These are phyloP conservation scores for Kandelia obovata DNA, from an alignment of 345 rosid species.

Conservation along the genomic window DNA sequence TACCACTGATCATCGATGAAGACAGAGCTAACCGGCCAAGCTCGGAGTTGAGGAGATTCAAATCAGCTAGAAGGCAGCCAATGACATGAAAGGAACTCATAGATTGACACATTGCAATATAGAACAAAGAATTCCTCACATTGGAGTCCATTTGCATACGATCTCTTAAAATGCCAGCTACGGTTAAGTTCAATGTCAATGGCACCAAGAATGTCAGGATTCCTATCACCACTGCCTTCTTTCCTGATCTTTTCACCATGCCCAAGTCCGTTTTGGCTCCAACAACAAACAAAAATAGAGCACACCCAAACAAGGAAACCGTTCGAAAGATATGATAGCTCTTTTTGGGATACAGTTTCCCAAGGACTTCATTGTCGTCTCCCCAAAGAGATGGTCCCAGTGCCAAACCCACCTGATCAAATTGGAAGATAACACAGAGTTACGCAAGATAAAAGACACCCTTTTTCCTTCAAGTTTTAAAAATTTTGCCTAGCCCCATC, in stretches of 20 bases:
- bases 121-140: neutral
- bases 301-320: slow-evolving; percentile 22
- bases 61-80: slow-evolving; percentile 14
- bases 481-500: too few species aligned
- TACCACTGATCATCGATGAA: slow-evolving; percentile 21
- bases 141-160: neutral
- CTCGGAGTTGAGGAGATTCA: slow-evolving; percentile 22
- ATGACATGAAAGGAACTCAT: slow-evolving; percentile 19
- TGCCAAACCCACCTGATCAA: slow-evolving; percentile 20
- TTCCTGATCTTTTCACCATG: slow-evolving; percentile 18
- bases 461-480: too few species aligned
- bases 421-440: neutral
- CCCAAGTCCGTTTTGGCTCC: slow-evolving; percentile 21
- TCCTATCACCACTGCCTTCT: slow-evolving; percentile 14
- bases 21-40: slow-evolving; percentile 18
- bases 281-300: slow-evolving; percentile 18
- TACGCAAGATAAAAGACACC: neutral
- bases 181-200: neutral
- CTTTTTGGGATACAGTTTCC: neutral
- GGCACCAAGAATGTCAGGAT: slow-evolving; percentile 9
- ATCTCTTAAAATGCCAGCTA: neutral
- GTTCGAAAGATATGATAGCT: slow-evolving; percentile 16
- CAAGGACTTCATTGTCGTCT: neutral
- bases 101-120: slow-evolving; percentile 12
- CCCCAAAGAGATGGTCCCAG: slow-evolving; percentile 24